Evolutionary conservation across 2,329 filamentous ascomycete genomes (phyloP), one percentile per base, ranked within the genome.

Genomic region (Rasamsonia emersonii): DNA sequence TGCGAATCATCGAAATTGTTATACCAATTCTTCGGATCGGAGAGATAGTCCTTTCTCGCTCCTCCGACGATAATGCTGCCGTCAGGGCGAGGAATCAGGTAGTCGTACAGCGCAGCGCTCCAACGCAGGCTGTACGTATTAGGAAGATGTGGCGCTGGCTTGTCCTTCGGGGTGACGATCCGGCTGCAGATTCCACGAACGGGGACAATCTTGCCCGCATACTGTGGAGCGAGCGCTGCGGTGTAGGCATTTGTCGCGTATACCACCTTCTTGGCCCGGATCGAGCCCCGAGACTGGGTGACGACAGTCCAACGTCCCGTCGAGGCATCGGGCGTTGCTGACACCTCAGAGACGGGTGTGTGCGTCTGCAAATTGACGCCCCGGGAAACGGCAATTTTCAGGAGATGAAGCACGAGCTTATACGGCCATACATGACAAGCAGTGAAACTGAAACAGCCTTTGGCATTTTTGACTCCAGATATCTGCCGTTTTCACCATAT

Each of bases 191-290:
- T 47, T 1, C 83, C 86, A 15, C 82, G 68, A 2, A 82, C 77
- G 0, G 88, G 88, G 2, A 88, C 74, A 40, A 93, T 81, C 6
- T 86, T 67, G 41, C 78, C 74, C 6, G 72, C 65, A 44, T 89
- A 79, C 19, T 63, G 51, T 0, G 83, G 83, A 2, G 89, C 61
- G 3, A 94, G 67, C 38, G 78, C 70, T 1, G 83, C 84, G 0
- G 85, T 88, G 56, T 93, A 93, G 3, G 68, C 88, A 50, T 94
- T 94, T 1, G 82, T 89, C 4, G 84, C 81, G 10, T 93, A 70
- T 11, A 94, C 68, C 13, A 93, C 73, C 19, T 73, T 68, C 9
- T 64, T 60, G 1, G 85, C 68, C 0, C 53, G 53, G 34, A 93
- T 69, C 24, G 59, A 63, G n/a, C 86, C 86, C 14, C 85, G 75